A percentile compares a stretch with the other conserved stretches of the same genome.
Conservation (phyloP, 2,329 filamentous ascomycete genomes). For the Atkinsonella texensis region DNA sequence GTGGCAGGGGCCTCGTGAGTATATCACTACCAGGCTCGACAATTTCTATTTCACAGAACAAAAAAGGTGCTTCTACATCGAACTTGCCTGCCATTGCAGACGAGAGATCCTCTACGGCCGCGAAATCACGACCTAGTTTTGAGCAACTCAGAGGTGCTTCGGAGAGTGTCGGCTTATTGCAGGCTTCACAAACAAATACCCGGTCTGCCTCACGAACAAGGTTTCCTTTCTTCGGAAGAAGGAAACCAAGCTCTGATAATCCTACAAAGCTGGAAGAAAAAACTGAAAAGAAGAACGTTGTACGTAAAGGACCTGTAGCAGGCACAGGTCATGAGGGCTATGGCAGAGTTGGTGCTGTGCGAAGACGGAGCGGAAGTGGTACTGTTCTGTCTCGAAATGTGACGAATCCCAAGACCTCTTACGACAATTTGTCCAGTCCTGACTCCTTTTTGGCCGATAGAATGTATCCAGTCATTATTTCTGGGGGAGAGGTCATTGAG, state of each 20-base stretch:
- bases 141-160: slow-evolving; percentile 13
- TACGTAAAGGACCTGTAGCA: slow-evolving; percentile 66
- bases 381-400: slow-evolving; percentile 34
- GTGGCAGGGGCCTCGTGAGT: slow-evolving; percentile 28
- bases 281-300: slow-evolving; percentile 20
- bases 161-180: slow-evolving; percentile 15
- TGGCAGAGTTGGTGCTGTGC: slow-evolving; percentile 48
- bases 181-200: slow-evolving; percentile 41
- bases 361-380: slow-evolving; percentile 52
- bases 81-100: slow-evolving; percentile 14
- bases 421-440: slow-evolving; percentile 36
- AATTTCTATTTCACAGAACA: slow-evolving; percentile 18
- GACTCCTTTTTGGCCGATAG: slow-evolving; percentile 50
- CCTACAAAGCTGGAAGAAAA: slow-evolving; percentile 39
- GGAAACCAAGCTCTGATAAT: slow-evolving; percentile 48
- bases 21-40: slow-evolving; percentile 23
- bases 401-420: slow-evolving; percentile 32
- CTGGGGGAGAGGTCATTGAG: slow-evolving; percentile 49
- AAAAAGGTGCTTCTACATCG: slow-evolving; percentile 20
- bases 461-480: slow-evolving; percentile 54
- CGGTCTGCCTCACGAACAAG: slow-evolving; percentile 47
- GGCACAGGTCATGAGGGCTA: slow-evolving; percentile 93
- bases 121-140: slow-evolving; percentile 6
- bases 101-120: slow-evolving; percentile 7
- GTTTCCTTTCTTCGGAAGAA: slow-evolving; percentile 68